Evolutionary conservation across 192 early-diverging fungal genomes (phyloP).

Genomic region (Endogone sp.): DNA sequence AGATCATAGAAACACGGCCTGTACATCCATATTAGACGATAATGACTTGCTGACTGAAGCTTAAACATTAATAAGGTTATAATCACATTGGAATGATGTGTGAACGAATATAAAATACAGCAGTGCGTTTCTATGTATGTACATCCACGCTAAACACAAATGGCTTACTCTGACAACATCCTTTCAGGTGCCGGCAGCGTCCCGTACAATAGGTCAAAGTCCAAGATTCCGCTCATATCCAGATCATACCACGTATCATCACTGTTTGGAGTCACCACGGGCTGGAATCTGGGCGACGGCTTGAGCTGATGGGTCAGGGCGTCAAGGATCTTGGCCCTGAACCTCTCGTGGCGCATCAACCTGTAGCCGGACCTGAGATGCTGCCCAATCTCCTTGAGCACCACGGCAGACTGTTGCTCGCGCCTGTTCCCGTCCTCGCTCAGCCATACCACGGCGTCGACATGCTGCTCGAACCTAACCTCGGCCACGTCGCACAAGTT

Average conservation of each 20-base stretch:
- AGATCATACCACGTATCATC: neutral
- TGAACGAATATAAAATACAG: no score
- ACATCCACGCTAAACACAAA: no score
- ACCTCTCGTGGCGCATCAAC: neutral
- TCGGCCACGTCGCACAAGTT: neutral
- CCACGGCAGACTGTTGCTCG: neutral
- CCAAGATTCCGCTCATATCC: neutral
- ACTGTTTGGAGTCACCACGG: neutral
- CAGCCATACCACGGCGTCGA: neutral
- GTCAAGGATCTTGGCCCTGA: neutral
- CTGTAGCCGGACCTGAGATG: neutral
- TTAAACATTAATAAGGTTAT: no score
- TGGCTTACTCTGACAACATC: neutral
- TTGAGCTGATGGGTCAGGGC: neutral
- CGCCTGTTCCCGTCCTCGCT: neutral
- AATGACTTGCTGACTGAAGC: no score
- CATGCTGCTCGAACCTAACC: neutral
- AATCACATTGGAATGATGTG: no score
- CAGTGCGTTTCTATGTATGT: no score
- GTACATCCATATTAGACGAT: no score
- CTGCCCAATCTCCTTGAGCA: neutral
- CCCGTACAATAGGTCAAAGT: neutral
- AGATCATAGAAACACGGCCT: no score
- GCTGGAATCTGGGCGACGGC: neutral
- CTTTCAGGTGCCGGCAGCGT: neutral